Percentiles rank a stretch among this genome's conserved stretches.
Conservation (phyloP, 73 alveolate species). For the Tetrahymena elliotti region DNA sequence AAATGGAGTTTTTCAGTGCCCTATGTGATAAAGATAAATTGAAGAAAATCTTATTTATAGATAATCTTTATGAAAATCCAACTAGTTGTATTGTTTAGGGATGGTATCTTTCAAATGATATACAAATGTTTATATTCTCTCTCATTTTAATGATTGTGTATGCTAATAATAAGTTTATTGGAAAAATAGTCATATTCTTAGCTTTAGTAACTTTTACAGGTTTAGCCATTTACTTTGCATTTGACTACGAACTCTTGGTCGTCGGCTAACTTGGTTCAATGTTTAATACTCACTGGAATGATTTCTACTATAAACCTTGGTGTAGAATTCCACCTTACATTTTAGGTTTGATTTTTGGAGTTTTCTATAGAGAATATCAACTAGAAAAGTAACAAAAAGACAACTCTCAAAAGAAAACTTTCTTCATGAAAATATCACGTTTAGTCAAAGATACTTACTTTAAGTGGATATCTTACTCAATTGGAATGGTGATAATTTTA, state of each 20-base stretch:
- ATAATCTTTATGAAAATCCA: neutral
- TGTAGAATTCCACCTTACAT: conserved; percentile 16
- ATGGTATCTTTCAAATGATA: neutral
- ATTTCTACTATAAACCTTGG: neutral
- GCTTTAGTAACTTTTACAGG: neutral
- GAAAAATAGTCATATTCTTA: neutral
- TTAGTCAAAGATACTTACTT: neutral
- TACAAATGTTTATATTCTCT: neutral
- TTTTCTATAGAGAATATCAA: conserved; percentile 7
- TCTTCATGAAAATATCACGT: neutral
- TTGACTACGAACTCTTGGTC: neutral
- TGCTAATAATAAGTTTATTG: neutral
- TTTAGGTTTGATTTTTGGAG: neutral
- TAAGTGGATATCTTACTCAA: neutral
- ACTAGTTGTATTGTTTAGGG: neutral
- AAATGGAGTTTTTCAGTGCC: neutral
- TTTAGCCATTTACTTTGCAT: neutral
- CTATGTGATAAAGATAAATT: neutral
- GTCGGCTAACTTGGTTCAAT: neutral
- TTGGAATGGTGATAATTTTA: neutral
- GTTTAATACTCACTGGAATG: neutral
- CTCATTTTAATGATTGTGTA: neutral
- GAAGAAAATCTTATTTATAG: neutral
- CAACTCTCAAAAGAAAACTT: neutral
- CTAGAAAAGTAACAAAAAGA: neutral